Evolutionary conservation across 495 filamentous ascomycete species (phyloP).

Genomic region (Penicillium dipodomyicola): DNA sequence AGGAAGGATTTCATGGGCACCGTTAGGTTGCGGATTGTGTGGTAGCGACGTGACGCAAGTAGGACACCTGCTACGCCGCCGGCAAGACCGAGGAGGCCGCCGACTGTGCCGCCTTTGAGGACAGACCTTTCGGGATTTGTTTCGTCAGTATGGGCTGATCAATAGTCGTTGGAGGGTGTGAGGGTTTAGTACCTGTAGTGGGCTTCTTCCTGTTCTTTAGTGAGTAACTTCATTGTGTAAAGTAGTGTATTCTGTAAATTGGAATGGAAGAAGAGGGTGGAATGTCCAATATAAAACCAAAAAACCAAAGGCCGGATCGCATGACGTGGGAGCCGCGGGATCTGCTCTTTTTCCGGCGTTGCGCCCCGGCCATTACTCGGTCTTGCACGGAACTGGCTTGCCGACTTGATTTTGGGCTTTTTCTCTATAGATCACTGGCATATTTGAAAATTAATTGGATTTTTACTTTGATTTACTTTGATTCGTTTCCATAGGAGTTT

Average conservation of each 20-base stretch:
- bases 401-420: not conserved
- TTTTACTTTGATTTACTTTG: not conserved
- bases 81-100: conserved; percentile 62
- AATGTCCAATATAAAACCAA: conserved; percentile 14
- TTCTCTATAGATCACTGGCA: not conserved
- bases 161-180: not conserved
- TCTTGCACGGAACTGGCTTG: conserved; percentile 4
- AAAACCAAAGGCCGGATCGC: conserved; percentile 33
- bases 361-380: conserved; percentile 26
- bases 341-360: conserved; percentile 22
- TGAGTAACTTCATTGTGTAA: conserved; percentile 83
- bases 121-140: conserved; percentile 52
- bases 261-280: conserved; percentile 3
- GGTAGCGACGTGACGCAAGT: conserved; percentile 60
- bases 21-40: conserved; percentile 73
- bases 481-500: not conserved
- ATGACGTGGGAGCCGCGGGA: conserved; percentile 30
- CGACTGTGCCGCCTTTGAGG: conserved; percentile 72
- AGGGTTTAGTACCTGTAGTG: conserved; percentile 54
- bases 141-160: conserved; percentile 25
- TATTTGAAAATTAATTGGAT: not conserved
- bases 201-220: conserved; percentile 80
- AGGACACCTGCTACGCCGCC: conserved; percentile 64
- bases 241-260: conserved; percentile 8
- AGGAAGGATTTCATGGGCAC: conserved; percentile 89